phyloP scores from a whole-genome alignment of 257 asterid species.

The Paraleonurus japonicus region DNA sequence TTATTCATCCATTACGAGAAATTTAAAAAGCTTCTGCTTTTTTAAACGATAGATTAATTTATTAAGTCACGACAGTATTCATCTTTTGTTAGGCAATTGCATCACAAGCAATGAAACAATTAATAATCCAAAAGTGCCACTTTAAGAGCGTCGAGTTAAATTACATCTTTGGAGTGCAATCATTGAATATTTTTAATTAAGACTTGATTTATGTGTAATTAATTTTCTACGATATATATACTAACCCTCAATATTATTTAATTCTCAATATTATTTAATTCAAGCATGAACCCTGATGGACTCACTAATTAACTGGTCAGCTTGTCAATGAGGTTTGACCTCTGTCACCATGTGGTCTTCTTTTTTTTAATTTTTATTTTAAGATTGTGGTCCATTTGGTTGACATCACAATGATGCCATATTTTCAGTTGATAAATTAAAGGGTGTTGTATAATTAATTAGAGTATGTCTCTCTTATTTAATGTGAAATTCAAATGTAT shows the following conservation, averaged over 20 bases:
- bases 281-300: not conserved
- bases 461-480: too few species aligned
- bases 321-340: constrained; percentile 14
- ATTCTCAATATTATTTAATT: constrained; percentile 18
- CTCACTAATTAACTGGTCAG: not conserved
- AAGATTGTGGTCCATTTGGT: constrained; percentile 5
- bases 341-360: constrained; percentile 21
- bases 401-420: constrained; percentile 16
- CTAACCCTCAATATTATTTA: not conserved
- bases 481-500: too few species aligned
- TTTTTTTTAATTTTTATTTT: not conserved
- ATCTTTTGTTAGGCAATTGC: constrained; percentile 39
- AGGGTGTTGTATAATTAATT: not conserved
- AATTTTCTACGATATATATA: constrained; percentile 1
- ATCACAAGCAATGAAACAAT: constrained; percentile 40
- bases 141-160: constrained; percentile 56
- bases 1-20: constrained; percentile 1
- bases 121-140: constrained; percentile 29
- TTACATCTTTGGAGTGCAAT: constrained; percentile 69
- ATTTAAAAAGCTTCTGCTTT: constrained; percentile 11
- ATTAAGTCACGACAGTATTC: constrained; percentile 35
- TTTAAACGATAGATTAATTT: constrained; percentile 17
- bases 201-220: not conserved
- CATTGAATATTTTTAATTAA: constrained; percentile 51
- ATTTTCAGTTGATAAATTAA: not conserved